Conservation (phyloP, 2,329 filamentous ascomycete genomes). For the Helotiales sp. region DNA sequence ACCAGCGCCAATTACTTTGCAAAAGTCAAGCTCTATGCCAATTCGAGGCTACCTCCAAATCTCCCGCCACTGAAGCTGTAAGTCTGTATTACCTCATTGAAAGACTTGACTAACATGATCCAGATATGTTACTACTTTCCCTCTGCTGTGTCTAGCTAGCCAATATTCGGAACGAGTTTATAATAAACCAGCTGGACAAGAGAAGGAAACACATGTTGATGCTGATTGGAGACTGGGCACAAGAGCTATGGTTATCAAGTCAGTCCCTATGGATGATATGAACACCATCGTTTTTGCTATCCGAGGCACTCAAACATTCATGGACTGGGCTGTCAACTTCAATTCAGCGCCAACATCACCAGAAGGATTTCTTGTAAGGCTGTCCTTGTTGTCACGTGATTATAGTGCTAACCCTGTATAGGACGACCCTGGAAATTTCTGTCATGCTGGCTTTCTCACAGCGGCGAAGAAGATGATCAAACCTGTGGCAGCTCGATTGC, state of each 20-base stretch:
- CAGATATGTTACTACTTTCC: constrained; percentile 73
- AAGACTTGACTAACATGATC: constrained; percentile 1
- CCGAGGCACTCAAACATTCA: constrained; percentile 75
- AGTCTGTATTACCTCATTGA: constrained; percentile 28
- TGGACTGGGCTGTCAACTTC: constrained; percentile 86
- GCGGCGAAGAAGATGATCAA: constrained; percentile 74
- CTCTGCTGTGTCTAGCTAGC: constrained; percentile 75
- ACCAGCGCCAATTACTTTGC: constrained; percentile 62
- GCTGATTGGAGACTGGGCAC: constrained; percentile 73
- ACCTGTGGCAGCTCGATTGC: constrained; percentile 70
- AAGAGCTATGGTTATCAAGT: constrained; percentile 84
- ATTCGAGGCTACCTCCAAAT: constrained; percentile 69
- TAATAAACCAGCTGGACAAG: constrained; percentile 58
- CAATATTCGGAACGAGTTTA: constrained; percentile 78
- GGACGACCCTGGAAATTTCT: constrained; percentile 75
- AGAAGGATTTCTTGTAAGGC: constrained; percentile 59
- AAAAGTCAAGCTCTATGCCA: constrained; percentile 77
- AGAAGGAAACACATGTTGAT: constrained; percentile 68
- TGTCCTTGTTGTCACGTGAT: neutral
- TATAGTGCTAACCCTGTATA: constrained; percentile 23
- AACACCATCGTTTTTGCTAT: constrained; percentile 83
- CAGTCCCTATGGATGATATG: constrained; percentile 73
- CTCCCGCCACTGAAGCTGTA: constrained; percentile 69
- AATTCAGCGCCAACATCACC: constrained; percentile 67
- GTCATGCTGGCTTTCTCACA: constrained; percentile 77